Percentiles rank a stretch among this genome's conserved stretches.
These are phyloP conservation scores for Trichophyton equinum DNA, from an alignment of 2,329 filamentous ascomycete species.

Conservation along the genomic window DNA sequence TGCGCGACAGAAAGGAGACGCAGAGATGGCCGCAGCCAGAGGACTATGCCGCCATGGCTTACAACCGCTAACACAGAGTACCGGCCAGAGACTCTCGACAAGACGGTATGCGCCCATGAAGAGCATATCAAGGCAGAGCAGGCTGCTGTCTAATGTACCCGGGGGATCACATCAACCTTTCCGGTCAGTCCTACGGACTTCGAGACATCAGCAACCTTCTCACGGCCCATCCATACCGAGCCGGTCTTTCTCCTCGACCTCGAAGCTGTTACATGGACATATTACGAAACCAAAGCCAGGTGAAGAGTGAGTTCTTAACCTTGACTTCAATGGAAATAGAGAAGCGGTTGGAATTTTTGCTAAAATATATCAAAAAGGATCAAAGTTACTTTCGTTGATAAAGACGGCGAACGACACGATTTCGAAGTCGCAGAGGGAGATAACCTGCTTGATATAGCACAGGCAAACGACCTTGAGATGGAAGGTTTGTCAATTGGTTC, in stretches of 20 bases:
- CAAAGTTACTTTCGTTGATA: constrained; percentile 85
- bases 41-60: constrained; percentile 1
- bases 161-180: neutral
- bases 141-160: neutral
- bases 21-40: neutral
- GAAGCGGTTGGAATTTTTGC: neutral
- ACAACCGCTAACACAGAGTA: neutral
- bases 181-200: neutral
- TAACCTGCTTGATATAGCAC: constrained; percentile 89
- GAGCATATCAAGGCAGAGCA: constrained; percentile 1
- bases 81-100: neutral
- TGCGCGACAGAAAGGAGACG: neutral
- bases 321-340: constrained; percentile 5
- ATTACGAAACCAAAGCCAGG: constrained; percentile 73
- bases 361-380: constrained; percentile 42
- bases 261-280: constrained; percentile 57
- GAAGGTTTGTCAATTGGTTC: constrained; percentile 46
- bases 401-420: constrained; percentile 63
- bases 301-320: constrained; percentile 58
- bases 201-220: neutral
- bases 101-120: neutral
- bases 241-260: constrained; percentile 52
- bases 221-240: neutral
- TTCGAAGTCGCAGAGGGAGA: constrained; percentile 75
- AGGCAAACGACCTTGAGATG: constrained; percentile 93